These are phyloP conservation scores for Zygosaccharomyces pseudorouxii DNA, from an alignment of 805 yeast species.

Conservation along the genomic window DNA sequence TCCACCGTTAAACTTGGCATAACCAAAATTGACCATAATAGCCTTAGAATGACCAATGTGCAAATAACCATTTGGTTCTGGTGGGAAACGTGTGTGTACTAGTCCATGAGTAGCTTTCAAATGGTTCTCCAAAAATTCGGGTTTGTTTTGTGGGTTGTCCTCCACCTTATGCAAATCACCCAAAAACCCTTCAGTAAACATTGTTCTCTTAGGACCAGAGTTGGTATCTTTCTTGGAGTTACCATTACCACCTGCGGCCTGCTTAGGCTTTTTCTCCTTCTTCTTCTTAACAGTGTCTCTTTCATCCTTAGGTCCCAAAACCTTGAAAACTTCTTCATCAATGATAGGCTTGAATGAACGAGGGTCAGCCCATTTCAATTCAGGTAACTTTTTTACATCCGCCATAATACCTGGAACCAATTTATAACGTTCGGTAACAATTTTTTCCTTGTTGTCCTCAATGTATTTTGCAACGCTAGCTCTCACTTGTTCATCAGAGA, in stretches of 20 bases:
- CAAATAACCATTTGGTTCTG: constrained; percentile 98
- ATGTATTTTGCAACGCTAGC: constrained; percentile 56
- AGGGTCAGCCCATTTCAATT: constrained; percentile 90
- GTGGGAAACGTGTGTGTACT: constrained; percentile 91
- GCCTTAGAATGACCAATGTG: constrained; percentile 99
- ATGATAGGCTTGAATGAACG: constrained; percentile 79
- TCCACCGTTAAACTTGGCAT: constrained; percentile 81
- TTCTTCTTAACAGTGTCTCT: constrained; percentile 81
- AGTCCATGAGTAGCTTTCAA: constrained; percentile 70
- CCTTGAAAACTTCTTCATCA: constrained; percentile 65
- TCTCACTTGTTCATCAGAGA: constrained; percentile 62
- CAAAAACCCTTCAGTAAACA: constrained; percentile 93
- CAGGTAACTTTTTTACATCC: constrained; percentile 65
- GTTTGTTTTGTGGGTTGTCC: constrained; percentile 85
- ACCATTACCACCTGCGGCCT: constrained; percentile 24
- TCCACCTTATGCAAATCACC: constrained; percentile 95
- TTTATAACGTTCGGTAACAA: constrained; percentile 71
- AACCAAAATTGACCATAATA: constrained; percentile 97
- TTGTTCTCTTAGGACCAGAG: constrained; percentile 47
- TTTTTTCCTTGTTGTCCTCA: constrained; percentile 51
- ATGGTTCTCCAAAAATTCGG: constrained; percentile 80
- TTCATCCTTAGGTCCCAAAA: constrained; percentile 94
- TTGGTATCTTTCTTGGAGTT: constrained; percentile 22
- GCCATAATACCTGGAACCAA: constrained; percentile 73
- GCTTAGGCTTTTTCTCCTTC: constrained; percentile 48